phyloP scores from a whole-genome alignment of 768 basidiomycete species.

The Phlebiopsis gigantea region DNA sequence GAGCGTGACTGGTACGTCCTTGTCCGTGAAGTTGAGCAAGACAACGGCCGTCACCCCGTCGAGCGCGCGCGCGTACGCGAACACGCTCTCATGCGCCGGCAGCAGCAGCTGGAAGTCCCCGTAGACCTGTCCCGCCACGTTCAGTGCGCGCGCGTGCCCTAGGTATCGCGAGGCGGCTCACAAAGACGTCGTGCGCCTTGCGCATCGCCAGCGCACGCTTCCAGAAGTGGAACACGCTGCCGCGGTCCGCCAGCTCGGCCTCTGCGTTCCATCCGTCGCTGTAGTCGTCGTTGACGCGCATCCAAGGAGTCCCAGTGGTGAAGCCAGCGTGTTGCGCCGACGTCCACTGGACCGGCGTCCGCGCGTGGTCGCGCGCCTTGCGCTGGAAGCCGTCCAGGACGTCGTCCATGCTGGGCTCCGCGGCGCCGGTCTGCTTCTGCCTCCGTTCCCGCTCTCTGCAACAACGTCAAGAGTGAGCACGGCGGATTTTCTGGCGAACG shows the following conservation, averaged over 20 bases:
- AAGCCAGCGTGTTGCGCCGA: constrained; percentile 53
- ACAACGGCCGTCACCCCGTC: constrained; percentile 31
- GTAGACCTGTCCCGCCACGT: constrained; percentile 31
- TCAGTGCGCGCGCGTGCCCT: not conserved
- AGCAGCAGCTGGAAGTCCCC: constrained; percentile 54
- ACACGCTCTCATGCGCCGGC: constrained; percentile 40
- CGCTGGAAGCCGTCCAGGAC: constrained; percentile 49
- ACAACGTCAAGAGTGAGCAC: not conserved
- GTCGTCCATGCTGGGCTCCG: constrained; percentile 56
- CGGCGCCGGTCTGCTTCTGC: constrained; percentile 23
- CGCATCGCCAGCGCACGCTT: constrained; percentile 47
- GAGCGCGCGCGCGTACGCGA: constrained; percentile 47
- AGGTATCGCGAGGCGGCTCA: constrained; percentile 26
- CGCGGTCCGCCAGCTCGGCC: constrained; percentile 38
- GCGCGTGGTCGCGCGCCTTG: constrained; percentile 68
- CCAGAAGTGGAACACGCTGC: constrained; percentile 61
- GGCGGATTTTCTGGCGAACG: too few species aligned
- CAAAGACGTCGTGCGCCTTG: constrained; percentile 49
- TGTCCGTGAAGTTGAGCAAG: constrained; percentile 41
- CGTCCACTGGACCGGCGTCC: constrained; percentile 63
- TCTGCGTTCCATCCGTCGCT: constrained; percentile 47
- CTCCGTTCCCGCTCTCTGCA: constrained; percentile 24
- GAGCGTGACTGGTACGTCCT: not conserved
- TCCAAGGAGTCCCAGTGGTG: constrained; percentile 63
- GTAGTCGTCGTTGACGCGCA: constrained; percentile 70